phyloP scores from a whole-genome alignment of 169 alveolate genomes.

The Fabrea salina region DNA sequence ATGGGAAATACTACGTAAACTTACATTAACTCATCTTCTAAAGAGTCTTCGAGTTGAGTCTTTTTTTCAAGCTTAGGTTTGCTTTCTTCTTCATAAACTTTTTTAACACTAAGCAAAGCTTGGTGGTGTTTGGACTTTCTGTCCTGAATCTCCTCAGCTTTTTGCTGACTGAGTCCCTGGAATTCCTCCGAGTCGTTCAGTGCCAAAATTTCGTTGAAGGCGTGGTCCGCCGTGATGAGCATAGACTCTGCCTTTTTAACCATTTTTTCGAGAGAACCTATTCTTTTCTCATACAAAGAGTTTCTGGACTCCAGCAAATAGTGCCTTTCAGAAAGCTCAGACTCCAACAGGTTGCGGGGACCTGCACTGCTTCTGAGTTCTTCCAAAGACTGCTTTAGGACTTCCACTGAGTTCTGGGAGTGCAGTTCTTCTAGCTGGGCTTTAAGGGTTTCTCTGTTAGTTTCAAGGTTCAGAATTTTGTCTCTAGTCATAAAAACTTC shows the following conservation, averaged over 20 bases:
- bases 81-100: not conserved
- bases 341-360: not conserved
- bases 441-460: not conserved
- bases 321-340: not conserved
- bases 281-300: not conserved
- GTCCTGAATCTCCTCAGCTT: slow-evolving; percentile 2
- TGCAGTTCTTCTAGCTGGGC: not conserved
- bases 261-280: not conserved
- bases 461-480: not conserved
- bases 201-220: slow-evolving; percentile 1
- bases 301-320: not conserved
- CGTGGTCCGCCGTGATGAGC: not conserved
- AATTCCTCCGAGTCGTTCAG: not conserved
- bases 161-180: not conserved
- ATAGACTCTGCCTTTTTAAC: slow-evolving; percentile 22
- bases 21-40: not conserved
- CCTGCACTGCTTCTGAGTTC: not conserved
- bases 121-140: not conserved
- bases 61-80: not conserved
- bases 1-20: no score
- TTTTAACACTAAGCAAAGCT: not conserved
- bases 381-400: not conserved
- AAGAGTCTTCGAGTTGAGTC: not conserved
- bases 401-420: not conserved
- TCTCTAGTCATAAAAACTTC: not conserved